Percentiles rank a stretch among this genome's conserved stretches.
Evolutionary conservation across 2,329 filamentous ascomycete species (phyloP).

Genomic region (Blastomyces gilchristii): DNA sequence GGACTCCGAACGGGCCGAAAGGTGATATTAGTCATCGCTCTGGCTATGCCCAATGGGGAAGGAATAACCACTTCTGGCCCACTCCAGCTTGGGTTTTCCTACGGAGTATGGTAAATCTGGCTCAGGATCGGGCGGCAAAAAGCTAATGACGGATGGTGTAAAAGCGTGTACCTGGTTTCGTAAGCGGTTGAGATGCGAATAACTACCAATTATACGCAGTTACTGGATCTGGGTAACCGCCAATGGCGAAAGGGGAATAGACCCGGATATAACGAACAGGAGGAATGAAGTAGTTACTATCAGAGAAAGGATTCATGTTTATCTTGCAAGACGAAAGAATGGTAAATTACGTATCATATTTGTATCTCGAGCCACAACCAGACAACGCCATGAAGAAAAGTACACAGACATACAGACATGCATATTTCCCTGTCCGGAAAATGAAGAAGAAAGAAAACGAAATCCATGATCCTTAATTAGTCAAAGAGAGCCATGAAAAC

Average conservation of each 20-base stretch:
- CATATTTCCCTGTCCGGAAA: background rate
- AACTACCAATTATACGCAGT: background rate
- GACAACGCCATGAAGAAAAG: background rate
- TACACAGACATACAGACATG: background rate
- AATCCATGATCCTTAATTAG: background rate
- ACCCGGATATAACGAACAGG: background rate
- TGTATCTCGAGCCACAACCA: background rate
- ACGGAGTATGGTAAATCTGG: too few species aligned
- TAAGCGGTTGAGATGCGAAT: background rate
- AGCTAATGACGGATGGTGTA: too few species aligned
- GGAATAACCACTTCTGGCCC: background rate
- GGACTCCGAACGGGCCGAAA: too few species aligned
- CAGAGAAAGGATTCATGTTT: too few species aligned
- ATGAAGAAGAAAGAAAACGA: background rate
- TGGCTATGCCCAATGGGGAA: background rate
- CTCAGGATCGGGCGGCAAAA: too few species aligned
- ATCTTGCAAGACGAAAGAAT: background rate
- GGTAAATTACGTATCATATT: too few species aligned
- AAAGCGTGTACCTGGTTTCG: background rate
- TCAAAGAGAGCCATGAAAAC: background rate
- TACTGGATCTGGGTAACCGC: too few species aligned
- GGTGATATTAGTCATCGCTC: background rate
- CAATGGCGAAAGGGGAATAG: background rate
- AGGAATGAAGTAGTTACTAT: too few species aligned
- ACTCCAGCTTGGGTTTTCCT: too few species aligned